phyloP scores from a whole-genome alignment of 176 grass and related monocot species.

The Ensete glaucum region DNA sequence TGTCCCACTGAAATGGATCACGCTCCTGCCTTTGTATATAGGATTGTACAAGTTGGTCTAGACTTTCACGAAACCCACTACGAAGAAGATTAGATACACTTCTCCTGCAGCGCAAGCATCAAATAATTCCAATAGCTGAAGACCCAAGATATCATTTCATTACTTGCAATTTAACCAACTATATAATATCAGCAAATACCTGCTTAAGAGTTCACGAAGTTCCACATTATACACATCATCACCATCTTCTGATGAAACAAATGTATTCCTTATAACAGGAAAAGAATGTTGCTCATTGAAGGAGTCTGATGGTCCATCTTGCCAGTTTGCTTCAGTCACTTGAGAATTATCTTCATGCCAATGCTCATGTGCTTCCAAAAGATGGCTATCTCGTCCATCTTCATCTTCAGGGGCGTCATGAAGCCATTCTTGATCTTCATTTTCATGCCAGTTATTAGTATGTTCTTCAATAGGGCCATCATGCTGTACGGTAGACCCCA shows the following conservation, averaged over 20 bases:
- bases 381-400: slow-evolving; percentile 21
- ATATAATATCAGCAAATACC: slow-evolving; percentile 34
- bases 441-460: slow-evolving; percentile 7
- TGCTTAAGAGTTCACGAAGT: slow-evolving; percentile 78
- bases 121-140: slow-evolving; percentile 1
- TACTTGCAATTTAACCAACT: not conserved
- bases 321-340: slow-evolving; percentile 40
- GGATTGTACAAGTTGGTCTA: slow-evolving; percentile 82
- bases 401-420: slow-evolving; percentile 25
- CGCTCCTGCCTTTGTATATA: slow-evolving; percentile 64
- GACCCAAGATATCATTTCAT: not conserved
- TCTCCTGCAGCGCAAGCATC: slow-evolving; percentile 33
- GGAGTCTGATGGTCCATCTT: slow-evolving; percentile 20
- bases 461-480: slow-evolving; percentile 1
- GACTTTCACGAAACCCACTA: slow-evolving; percentile 63
- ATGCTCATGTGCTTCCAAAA: slow-evolving; percentile 33
- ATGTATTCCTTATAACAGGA: slow-evolving; percentile 30
- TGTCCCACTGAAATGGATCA: slow-evolving; percentile 38
- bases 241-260: slow-evolving; percentile 54
- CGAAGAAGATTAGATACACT: slow-evolving; percentile 87
- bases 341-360: slow-evolving; percentile 53
- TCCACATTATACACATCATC: slow-evolving; percentile 61
- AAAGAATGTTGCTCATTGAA: slow-evolving; percentile 16
- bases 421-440: slow-evolving; percentile 4
- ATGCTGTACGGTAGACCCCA: not conserved